Base-by-base conservation (phyloP, 2,329 filamentous ascomycete genomes). In the Orbilia quercus region DNA sequence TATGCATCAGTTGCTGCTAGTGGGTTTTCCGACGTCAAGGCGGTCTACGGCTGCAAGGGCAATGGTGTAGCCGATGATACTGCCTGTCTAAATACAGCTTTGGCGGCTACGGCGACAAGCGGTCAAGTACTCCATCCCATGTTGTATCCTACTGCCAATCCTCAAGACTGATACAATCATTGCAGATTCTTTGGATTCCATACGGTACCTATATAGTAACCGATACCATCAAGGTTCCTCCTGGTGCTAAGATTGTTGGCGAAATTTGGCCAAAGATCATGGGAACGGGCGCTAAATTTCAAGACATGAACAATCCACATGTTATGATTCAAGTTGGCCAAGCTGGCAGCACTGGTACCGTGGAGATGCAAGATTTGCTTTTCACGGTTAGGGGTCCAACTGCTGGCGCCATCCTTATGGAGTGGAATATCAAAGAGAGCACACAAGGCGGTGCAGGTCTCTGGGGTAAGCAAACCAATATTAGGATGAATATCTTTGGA, bases 41-140 rank as follows among this genome's bases (percentile, higher is more conserved):
- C 86, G 50, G 85, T 85, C 54, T 53, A 34, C 7, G 94, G 95
- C 66, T 93, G 92, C 78, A 91, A 88, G 82, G 95, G 95, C 78
- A 93, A 99, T 78, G 95, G 94, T 57, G 81, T 82, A 28, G 91
- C 91, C 0, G 94, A 98, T 77, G 95, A 98, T 79, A 97, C 94
- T 12, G 86, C 85, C 3, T 91, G 89, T 16, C 90, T 99, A 78
- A 92, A 97, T 81, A 85, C 86, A 62, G 84, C 92, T 55, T 51
- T 99, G 75, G 86, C 82, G 64, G 87, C 87, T 42, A 84, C 84
- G 12, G 80, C 86, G 0, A 87, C 44, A 7, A 57, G 20, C 18
- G 44, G 62, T 5, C 40, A 66, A 28, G 50, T 54, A 23, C 6
- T n/a, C 16, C 23, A 9, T 28, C 16, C 36, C 25, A 53, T 23